Evolutionary conservation across 108 stramenopile species (phyloP).

Genomic region (Aurantiochytrium sp.): DNA sequence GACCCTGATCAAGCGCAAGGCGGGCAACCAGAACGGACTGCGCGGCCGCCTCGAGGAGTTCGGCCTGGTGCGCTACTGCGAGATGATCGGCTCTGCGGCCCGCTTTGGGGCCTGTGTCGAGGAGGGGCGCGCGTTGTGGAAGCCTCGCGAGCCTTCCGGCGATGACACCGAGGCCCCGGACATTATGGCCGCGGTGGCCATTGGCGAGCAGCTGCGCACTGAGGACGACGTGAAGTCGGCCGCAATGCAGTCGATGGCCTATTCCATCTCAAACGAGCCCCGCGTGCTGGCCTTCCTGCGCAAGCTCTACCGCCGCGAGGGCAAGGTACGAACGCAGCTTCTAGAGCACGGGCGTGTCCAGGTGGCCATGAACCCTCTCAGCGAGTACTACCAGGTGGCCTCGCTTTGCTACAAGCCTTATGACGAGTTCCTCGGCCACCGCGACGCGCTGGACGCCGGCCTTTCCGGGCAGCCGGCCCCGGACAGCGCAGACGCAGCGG

Average conservation of each 20-base stretch:
- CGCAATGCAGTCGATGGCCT: background rate
- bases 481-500: background rate
- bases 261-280: background rate
- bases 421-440: background rate
- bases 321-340: background rate
- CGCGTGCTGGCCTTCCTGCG: background rate
- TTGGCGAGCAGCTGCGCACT: background rate
- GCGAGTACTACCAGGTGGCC: background rate
- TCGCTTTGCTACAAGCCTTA: conserved; percentile 5
- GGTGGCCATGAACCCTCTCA: background rate
- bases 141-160: background rate
- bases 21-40: background rate
- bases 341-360: background rate
- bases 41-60: background rate
- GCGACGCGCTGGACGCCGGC: background rate
- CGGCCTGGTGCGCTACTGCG: background rate
- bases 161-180: background rate
- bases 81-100: background rate
- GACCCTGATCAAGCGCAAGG: background rate
- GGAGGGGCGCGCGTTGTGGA: background rate
- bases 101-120: conserved; percentile 22
- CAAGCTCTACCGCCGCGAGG: background rate
- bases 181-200: background rate
- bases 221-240: background rate
- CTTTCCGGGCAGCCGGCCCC: background rate